phyloP scores from a whole-genome alignment of 2,329 filamentous ascomycete genomes.

The Phialemonium atrogriseum region DNA sequence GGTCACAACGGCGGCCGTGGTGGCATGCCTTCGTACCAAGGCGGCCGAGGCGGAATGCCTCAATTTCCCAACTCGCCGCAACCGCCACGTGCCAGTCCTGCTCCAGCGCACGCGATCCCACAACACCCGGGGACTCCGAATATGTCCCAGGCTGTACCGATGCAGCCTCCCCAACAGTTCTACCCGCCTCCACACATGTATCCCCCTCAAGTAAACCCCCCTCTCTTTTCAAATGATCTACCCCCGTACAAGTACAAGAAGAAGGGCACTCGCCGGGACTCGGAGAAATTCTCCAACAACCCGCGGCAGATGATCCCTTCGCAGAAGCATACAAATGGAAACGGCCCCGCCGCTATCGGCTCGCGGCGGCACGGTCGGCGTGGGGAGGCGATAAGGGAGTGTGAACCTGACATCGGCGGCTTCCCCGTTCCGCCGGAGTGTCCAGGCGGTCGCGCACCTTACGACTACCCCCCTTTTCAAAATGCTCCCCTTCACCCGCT shows the following conservation, averaged over 20 bases:
- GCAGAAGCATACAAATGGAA: slow-evolving; percentile 21
- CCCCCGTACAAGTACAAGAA: slow-evolving; percentile 35
- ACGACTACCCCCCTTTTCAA: slow-evolving; percentile 18
- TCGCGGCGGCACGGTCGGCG: slow-evolving; percentile 29
- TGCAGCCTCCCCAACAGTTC: slow-evolving; percentile 54
- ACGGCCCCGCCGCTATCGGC: slow-evolving; percentile 5
- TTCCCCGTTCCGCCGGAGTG: slow-evolving; percentile 12
- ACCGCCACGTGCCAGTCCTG: slow-evolving; percentile 55
- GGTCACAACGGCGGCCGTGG: slow-evolving; percentile 38
- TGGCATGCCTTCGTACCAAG: slow-evolving; percentile 35
- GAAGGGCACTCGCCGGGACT: slow-evolving; percentile 35
- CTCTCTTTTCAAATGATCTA: slow-evolving; percentile 31
- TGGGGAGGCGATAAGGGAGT: slow-evolving; percentile 22
- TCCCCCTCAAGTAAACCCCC: slow-evolving; percentile 50
- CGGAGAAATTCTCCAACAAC: slow-evolving; percentile 35
- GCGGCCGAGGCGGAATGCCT: slow-evolving; percentile 36
- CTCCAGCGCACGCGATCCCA: slow-evolving; percentile 53
- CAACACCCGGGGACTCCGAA: slow-evolving; percentile 57
- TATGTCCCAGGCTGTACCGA: slow-evolving; percentile 59
- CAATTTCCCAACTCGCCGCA: slow-evolving; percentile 53
- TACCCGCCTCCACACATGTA: slow-evolving; percentile 50
- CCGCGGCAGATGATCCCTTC: slow-evolving; percentile 28
- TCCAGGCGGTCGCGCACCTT: slow-evolving; percentile 12
- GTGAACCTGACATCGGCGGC: slow-evolving; percentile 14
- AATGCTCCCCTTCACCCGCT: slow-evolving; percentile 19